Percentiles rank a stretch among this genome's conserved stretches.
phyloP scores from a whole-genome alignment of 768 basidiomycete genomes.

The Phallus indusiatus region DNA sequence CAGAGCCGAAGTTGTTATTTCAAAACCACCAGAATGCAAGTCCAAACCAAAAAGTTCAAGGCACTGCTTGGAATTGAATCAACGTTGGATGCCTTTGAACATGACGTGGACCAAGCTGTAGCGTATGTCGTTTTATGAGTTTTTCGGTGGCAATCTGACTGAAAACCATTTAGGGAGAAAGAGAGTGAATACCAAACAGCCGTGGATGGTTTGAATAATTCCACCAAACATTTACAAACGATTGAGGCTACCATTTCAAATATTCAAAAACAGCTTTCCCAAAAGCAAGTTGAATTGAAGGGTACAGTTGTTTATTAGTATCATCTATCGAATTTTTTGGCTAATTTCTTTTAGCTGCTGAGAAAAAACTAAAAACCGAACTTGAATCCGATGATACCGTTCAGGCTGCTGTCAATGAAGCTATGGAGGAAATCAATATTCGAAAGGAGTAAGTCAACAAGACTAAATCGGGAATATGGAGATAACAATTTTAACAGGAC shows the following conservation, averaged over 20 bases:
- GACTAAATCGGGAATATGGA: background rate
- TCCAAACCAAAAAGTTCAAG: slow-evolving; percentile 50
- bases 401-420: slow-evolving; percentile 40
- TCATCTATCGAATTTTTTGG: background rate
- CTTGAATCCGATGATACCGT: slow-evolving; percentile 33
- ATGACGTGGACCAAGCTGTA: slow-evolving; percentile 12
- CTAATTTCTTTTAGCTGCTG: slow-evolving; percentile 30
- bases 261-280: slow-evolving; percentile 48
- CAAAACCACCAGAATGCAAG: slow-evolving; percentile 44
- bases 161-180: slow-evolving; percentile 42
- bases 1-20: background rate
- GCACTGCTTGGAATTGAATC: slow-evolving; percentile 56
- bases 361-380: slow-evolving; percentile 35
- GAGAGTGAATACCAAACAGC: slow-evolving; percentile 49
- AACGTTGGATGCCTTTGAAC: slow-evolving; percentile 59
- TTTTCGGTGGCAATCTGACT: background rate
- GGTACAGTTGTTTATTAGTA: slow-evolving; percentile 28
- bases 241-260: slow-evolving; percentile 54
- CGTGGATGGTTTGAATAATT: slow-evolving; percentile 31
- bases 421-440: slow-evolving; percentile 32
- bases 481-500: slow-evolving; percentile 13
- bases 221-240: slow-evolving; percentile 51
- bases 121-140: background rate
- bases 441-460: slow-evolving; percentile 30
- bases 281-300: slow-evolving; percentile 53